Evolutionary conservation across 768 basidiomycete species (phyloP).

Genomic region (Clathrus columnatus): DNA sequence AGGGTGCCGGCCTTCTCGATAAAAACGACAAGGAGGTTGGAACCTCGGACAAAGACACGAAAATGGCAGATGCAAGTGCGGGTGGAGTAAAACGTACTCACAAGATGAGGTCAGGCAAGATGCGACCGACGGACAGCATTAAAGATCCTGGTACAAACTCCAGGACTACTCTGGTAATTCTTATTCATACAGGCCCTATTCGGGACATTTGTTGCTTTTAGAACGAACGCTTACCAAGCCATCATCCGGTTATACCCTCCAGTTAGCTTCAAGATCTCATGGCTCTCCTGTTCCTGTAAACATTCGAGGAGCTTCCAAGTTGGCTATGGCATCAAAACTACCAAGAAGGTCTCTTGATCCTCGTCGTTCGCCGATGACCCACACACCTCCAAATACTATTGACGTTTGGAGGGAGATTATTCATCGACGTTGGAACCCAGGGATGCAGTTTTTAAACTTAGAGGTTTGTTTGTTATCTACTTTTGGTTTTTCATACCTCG

Average conservation of each 20-base stretch:
- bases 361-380: neutral
- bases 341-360: constrained; percentile 1
- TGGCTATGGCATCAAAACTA: neutral
- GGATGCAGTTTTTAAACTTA: constrained; percentile 66
- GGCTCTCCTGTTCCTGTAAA: neutral
- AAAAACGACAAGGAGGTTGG: neutral
- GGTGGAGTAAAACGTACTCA: constrained; percentile 7
- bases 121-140: neutral
- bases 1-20: constrained; percentile 8
- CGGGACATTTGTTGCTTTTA: neutral
- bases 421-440: constrained; percentile 60
- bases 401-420: constrained; percentile 75
- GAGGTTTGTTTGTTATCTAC: constrained; percentile 45
- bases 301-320: constrained; percentile 7
- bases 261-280: constrained; percentile 5
- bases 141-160: constrained; percentile 10
- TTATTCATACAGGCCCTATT: neutral
- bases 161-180: constrained; percentile 9
- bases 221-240: neutral
- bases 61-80: constrained; percentile 4
- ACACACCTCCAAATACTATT: constrained; percentile 26
- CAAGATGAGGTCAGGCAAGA: constrained; percentile 6
- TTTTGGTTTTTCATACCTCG: neutral
- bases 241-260: neutral
- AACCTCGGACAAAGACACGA: constrained; percentile 1